Evolutionary conservation across 768 basidiomycete genomes (phyloP).

Genomic region (Amanita fuliginea): DNA sequence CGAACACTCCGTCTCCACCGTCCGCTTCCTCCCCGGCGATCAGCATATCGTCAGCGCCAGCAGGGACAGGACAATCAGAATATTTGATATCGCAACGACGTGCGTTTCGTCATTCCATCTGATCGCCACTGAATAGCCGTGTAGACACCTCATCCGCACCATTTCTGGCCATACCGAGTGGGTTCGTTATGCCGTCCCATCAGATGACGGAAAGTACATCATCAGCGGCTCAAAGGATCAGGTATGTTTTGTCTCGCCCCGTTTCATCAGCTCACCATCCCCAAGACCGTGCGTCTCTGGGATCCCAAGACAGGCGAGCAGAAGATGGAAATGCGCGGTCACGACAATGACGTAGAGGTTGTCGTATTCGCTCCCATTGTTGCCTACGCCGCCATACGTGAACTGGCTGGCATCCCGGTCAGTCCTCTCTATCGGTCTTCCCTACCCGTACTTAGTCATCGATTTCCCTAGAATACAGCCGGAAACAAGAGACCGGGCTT

Average conservation of each 20-base stretch:
- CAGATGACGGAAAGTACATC: constrained; percentile 61
- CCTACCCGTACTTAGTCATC: constrained; percentile 5
- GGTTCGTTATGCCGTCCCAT: constrained; percentile 63
- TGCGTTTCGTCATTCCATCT: constrained; percentile 24
- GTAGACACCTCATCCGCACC: constrained; percentile 65
- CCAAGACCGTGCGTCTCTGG: constrained; percentile 68
- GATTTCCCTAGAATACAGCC: constrained; percentile 34
- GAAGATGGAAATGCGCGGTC: constrained; percentile 77
- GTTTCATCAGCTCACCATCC: constrained; percentile 9
- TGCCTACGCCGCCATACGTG: constrained; percentile 68
- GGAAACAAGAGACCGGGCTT: constrained; percentile 36
- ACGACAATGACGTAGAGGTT: constrained; percentile 79
- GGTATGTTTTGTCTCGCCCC: constrained; percentile 29
- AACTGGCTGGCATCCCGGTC: constrained; percentile 64
- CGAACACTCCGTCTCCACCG: constrained; percentile 84
- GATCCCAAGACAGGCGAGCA: constrained; percentile 64
- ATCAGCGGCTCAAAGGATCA: constrained; percentile 85
- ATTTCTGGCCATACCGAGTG: constrained; percentile 75
- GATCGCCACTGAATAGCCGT: constrained; percentile 7
- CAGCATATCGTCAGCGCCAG: constrained; percentile 79
- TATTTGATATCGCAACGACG: constrained; percentile 85
- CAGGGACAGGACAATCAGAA: constrained; percentile 74
- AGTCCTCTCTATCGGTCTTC: constrained; percentile 12
- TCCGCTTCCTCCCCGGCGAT: constrained; percentile 78
- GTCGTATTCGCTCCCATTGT: constrained; percentile 70